A percentile compares a stretch with the other conserved stretches of the same genome.
These are phyloP conservation scores for Penicillium brasilianum DNA, from an alignment of 2,329 filamentous ascomycete species.

Conservation along the genomic window DNA sequence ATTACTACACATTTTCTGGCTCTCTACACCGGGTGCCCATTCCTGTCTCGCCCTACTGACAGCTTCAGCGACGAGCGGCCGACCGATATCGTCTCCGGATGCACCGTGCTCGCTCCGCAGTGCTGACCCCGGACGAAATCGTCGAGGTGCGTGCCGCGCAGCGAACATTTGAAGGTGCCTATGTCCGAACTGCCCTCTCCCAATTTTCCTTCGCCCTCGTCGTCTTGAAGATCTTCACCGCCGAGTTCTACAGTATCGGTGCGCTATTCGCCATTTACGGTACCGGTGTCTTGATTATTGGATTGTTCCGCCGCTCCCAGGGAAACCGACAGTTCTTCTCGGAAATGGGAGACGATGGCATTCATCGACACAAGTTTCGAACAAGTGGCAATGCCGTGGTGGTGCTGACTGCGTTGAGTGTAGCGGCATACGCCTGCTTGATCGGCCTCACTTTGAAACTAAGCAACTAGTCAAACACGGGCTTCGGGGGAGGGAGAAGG, in stretches of 20 bases:
- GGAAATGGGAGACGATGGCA: slow-evolving; percentile 61
- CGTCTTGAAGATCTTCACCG: slow-evolving; percentile 94
- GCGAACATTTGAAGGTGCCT: slow-evolving; percentile 95
- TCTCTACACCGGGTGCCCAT: not conserved
- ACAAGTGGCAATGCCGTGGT: slow-evolving; percentile 71
- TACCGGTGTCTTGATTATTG: slow-evolving; percentile 79
- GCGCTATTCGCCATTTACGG: slow-evolving; percentile 94
- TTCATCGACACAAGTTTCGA: slow-evolving; percentile 65
- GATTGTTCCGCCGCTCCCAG: slow-evolving; percentile 84
- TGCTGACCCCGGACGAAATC: slow-evolving; percentile 81
- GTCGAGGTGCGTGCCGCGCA: slow-evolving; percentile 95
- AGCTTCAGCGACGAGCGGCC: slow-evolving; percentile 64
- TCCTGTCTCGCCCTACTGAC: slow-evolving; percentile 20
- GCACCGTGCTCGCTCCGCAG: slow-evolving; percentile 81
- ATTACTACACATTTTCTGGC: not conserved
- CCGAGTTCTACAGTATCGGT: slow-evolving; percentile 96
- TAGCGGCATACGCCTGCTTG: slow-evolving; percentile 65
- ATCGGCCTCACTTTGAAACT: slow-evolving; percentile 64
- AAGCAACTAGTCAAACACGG: slow-evolving; percentile 26
- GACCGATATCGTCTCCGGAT: slow-evolving; percentile 78
- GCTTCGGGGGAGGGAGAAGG: no score
- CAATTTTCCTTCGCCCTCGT: slow-evolving; percentile 96
- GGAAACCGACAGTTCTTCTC: slow-evolving; percentile 92
- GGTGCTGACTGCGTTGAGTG: slow-evolving; percentile 64
- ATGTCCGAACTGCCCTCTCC: slow-evolving; percentile 89